Evolutionary conservation across 2,329 filamentous ascomycete genomes (phyloP), one percentile per base, ranked within the genome.

Genomic region (Thermomyces lanuginosus): DNA sequence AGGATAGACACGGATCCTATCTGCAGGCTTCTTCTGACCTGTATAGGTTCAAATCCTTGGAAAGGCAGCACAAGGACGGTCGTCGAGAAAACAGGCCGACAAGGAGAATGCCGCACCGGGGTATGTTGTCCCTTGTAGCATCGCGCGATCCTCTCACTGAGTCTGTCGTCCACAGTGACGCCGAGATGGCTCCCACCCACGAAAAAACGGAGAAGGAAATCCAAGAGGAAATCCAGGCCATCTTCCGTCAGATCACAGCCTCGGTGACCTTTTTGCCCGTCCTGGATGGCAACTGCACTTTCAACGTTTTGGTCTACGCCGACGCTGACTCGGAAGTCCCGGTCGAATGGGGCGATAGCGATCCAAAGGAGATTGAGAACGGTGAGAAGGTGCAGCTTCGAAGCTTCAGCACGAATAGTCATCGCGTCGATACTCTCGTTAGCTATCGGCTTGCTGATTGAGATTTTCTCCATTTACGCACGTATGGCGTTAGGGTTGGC

Each of bases 251-350:
- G 49, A 95, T 98, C 53, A 98, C 89, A 1, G 89, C 89, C 1
- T 92, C 82, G 0, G 89, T 98, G 29, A 95, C 89, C 0, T 98
- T 98, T 51, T 62, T 98, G 8, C 89, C 89, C 0, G 84, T 95
- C 59, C 69, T 98, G 4, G 74, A 81, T 35, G 84, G 84, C 21
- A 80, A 92, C 52, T 98, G 86, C 63, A 95, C 89, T 7, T 98
- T 98, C 64, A 98, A 98, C 47, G 86, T 98, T 24, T 68, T 98
- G 21, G 89, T 98, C 3, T 98, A 98, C 49, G 89, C 89, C 27
- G 86, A 98, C 49, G 84, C 84, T 10, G 84, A 95, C 55, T 89
- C 79, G 32, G 86, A 95, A 24, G 89, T 98, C 8, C 89, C 89
- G 3, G 76, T 98, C 32, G 89, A 98, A 53, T 98, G 89, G 89